These are phyloP conservation scores for Penicillium sp. DNA, from an alignment of 2,329 filamentous ascomycete species.

Conservation along the genomic window DNA sequence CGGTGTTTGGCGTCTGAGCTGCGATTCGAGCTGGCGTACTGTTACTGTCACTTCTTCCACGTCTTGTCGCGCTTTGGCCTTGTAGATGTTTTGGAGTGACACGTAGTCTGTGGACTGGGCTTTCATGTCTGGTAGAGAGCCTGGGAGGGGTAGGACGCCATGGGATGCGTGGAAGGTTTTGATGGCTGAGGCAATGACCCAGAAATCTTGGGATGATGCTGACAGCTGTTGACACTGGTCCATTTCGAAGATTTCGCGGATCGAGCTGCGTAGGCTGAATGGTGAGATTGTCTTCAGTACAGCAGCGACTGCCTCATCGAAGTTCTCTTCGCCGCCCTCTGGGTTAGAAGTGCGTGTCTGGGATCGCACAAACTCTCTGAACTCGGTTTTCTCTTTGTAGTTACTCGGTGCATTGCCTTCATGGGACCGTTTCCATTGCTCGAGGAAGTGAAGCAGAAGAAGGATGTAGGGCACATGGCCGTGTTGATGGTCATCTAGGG, in stretches of 20 bases:
- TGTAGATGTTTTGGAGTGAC: conserved; percentile 88
- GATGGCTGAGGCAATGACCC: conserved; percentile 82
- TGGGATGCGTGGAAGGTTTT: conserved; percentile 73
- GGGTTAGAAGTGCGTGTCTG: conserved; percentile 69
- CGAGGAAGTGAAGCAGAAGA: conserved; percentile 77
- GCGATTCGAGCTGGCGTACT: conserved; percentile 58
- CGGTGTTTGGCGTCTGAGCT: conserved; percentile 47
- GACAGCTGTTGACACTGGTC: conserved; percentile 54
- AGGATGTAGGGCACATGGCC: conserved; percentile 88
- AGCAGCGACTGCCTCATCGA: conserved; percentile 83
- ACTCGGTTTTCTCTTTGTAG: conserved; percentile 84
- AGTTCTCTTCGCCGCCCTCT: conserved; percentile 94
- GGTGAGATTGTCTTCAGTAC: conserved; percentile 82
- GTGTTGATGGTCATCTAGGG: conserved; percentile 74
- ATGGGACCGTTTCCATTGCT: conserved; percentile 72
- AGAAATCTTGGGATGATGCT: conserved; percentile 66
- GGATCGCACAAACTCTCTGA: conserved; percentile 68
- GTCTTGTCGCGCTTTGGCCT: conserved; percentile 78
- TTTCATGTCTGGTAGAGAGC: conserved; percentile 95
- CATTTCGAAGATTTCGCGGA: conserved; percentile 77
- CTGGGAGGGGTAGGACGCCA: conserved; percentile 74
- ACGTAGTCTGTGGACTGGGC: conserved; percentile 88
- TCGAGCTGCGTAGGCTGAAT: conserved; percentile 65
- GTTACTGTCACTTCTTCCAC: conserved; percentile 68
- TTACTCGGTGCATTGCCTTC: conserved; percentile 66